These are phyloP conservation scores for Ambrosia trifida DNA, from an alignment of 129 eudicot species.

Conservation along the genomic window DNA sequence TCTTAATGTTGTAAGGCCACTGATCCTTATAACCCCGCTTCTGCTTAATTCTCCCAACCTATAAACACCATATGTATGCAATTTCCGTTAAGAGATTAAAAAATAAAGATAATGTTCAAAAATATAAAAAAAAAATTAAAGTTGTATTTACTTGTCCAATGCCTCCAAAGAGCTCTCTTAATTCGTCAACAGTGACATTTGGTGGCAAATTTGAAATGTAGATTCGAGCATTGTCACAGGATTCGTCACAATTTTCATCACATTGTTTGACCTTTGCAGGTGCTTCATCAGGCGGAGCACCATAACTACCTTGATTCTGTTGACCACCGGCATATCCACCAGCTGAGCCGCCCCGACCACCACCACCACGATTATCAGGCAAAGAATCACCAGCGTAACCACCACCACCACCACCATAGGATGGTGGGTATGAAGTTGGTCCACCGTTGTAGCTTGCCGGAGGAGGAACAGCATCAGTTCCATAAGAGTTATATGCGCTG, in stretches of 20 bases:
- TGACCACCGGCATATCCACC: conserved; percentile 77
- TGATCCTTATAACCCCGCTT: conserved; percentile 97
- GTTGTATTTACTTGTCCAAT: conserved; percentile 79
- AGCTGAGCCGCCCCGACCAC: conserved; percentile 71
- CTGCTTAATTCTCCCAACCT: conserved; percentile 97
- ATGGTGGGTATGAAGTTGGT: conserved; percentile 86
- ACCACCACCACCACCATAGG: conserved; percentile 64
- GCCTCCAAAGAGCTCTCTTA: conserved; percentile 84
- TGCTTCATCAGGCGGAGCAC: conserved; percentile 54
- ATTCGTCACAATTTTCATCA: conserved; percentile 89
- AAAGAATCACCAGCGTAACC: conserved; percentile 72
- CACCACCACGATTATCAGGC: conserved; percentile 59
- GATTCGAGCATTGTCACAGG: conserved; percentile 88
- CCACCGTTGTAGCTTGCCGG: conserved; percentile 91
- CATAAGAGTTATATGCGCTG: conserved; percentile 55
- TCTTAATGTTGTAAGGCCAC: conserved; percentile 95
- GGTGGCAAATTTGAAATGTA: conserved; percentile 95
- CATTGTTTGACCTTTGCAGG: conserved; percentile 82
- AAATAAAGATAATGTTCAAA: neutral
- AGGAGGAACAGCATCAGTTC: conserved; percentile 89
- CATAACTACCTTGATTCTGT: conserved; percentile 53
- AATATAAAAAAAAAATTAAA: conserved; percentile 4
- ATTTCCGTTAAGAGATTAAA: neutral
- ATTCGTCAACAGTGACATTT: conserved; percentile 82
- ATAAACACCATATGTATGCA: conserved; percentile 1